Evolutionary conservation across 352 stramenopile genomes (phyloP).

Genomic region (Phytopythium helicoides): DNA sequence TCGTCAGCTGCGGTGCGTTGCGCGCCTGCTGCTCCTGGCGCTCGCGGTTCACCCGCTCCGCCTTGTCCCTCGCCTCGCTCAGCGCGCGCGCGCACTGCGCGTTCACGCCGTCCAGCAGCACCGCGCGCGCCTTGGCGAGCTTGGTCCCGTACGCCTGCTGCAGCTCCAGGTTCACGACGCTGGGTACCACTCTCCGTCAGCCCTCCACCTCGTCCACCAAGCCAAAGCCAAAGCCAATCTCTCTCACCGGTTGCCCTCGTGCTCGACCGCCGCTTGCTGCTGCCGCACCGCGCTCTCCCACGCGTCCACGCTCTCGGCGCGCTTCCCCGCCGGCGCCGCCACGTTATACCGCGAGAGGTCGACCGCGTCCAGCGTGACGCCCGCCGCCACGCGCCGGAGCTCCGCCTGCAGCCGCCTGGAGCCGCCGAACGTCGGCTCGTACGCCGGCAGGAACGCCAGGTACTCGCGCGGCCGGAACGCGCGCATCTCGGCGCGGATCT

Average conservation of each 20-base stretch:
- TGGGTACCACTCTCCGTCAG: too few species aligned
- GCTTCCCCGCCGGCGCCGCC: conserved; percentile 35
- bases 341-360: conserved; percentile 74
- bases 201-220: too few species aligned
- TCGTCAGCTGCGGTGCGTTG: conserved; percentile 59
- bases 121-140: conserved; percentile 55
- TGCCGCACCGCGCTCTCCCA: conserved; percentile 56
- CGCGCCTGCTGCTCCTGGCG: conserved; percentile 69
- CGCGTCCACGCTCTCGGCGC: conserved; percentile 31
- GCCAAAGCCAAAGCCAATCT: too few species aligned
- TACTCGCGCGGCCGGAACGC: conserved; percentile 59
- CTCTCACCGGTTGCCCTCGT: conserved; percentile 59
- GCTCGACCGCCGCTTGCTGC: conserved; percentile 50
- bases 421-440: conserved; percentile 51
- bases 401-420: conserved; percentile 58
- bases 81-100: conserved; percentile 48
- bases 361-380: conserved; percentile 65
- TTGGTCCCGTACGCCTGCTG: conserved; percentile 73
- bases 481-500: conserved; percentile 74
- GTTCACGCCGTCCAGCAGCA: conserved; percentile 65
- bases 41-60: conserved; percentile 55
- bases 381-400: conserved; percentile 67
- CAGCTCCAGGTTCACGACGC: conserved; percentile 74
- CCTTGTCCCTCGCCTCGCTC: conserved; percentile 27
- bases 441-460: conserved; percentile 59